Conservation (phyloP, 768 basidiomycete species). For the Kwoniella sp. region DNA sequence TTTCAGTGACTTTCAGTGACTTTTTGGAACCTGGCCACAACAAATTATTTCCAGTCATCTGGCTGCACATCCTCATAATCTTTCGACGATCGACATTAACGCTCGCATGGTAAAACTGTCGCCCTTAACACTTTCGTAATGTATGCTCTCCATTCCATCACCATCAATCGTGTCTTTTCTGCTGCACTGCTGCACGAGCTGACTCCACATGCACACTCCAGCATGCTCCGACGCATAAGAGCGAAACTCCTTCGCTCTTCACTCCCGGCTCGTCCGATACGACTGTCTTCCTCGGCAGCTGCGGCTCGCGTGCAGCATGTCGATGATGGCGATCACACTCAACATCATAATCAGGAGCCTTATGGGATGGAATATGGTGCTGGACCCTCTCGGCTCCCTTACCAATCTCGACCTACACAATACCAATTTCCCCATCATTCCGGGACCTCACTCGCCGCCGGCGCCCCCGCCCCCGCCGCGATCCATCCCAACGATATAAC, state of each 20-base stretch:
- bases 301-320: neutral
- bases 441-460: neutral
- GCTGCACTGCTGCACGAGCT: too few species aligned
- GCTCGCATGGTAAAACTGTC: neutral
- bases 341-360: conserved; percentile 14
- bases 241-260: conserved; percentile 8
- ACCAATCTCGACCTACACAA: conserved; percentile 9
- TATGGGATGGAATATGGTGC: conserved; percentile 34
- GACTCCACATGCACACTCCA: neutral
- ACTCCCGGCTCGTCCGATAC: conserved; percentile 1
- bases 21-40: too few species aligned
- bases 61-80: too few species aligned
- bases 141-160: too few species aligned
- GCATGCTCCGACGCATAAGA: conserved; percentile 25
- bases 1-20: neutral
- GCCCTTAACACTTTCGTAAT: neutral
- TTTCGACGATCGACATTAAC: neutral
- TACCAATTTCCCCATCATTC: neutral
- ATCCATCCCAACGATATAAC: too few species aligned
- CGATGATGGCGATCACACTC: neutral
- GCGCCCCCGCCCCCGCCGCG: too few species aligned
- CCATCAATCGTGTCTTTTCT: too few species aligned
- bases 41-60: too few species aligned
- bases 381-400: conserved; percentile 32
- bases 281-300: conserved; percentile 19